Conservation (phyloP, 768 basidiomycete genomes). For the Rhizopogon vesiculosus region DNA sequence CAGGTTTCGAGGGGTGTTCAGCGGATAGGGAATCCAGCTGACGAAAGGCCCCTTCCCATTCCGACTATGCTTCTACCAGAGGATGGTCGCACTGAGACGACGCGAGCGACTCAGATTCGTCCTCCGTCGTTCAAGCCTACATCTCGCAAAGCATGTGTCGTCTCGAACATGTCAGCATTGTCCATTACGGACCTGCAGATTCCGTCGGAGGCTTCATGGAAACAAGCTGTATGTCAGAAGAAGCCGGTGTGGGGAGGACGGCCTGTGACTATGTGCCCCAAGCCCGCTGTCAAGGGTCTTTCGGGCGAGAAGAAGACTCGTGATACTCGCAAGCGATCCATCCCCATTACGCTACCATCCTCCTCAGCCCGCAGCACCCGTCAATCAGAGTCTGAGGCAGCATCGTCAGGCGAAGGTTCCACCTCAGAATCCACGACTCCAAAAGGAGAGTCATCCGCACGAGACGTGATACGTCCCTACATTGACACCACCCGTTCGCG, state of each 20-base stretch:
- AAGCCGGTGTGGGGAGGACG: conserved; percentile 2
- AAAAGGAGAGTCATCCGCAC: no score
- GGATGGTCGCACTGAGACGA: no score
- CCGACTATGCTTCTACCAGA: no score
- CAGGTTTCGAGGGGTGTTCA: not conserved
- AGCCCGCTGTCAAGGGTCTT: not conserved
- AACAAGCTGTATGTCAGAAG: not conserved
- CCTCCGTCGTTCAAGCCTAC: no score
- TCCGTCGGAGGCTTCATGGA: not conserved
- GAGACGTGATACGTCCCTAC: not conserved
- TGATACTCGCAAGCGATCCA: not conserved
- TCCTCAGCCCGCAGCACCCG: not conserved
- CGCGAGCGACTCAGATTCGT: no score
- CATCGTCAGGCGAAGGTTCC: not conserved
- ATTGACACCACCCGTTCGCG: not conserved
- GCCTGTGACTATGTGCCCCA: not conserved
- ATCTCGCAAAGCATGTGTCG: not conserved
- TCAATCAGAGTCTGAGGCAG: not conserved
- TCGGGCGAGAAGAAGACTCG: not conserved
- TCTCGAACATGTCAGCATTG: no score
- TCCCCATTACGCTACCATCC: conserved; percentile 6
- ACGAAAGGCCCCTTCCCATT: not conserved
- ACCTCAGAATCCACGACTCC: no score
- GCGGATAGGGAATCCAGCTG: not conserved
- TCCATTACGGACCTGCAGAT: not conserved